A percentile compares a stretch with the other conserved stretches of the same genome.
Conservation (phyloP, 176 grass and related monocot genomes). For the Stipa capillata region DNA sequence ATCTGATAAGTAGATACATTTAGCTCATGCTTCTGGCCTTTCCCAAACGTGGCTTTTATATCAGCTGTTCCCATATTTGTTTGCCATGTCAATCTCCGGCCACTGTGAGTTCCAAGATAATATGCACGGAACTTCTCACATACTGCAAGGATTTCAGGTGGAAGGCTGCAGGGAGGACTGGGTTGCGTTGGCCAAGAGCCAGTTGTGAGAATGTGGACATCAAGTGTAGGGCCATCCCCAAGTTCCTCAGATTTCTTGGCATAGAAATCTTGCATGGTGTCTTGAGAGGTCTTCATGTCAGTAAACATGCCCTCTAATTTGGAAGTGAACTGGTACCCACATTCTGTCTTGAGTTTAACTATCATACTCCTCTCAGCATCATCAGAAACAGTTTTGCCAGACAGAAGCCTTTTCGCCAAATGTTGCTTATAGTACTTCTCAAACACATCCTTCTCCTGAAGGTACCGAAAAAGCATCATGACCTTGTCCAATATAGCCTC, state of each 20-base stretch:
- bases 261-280: constrained; percentile 93
- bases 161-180: constrained; percentile 71
- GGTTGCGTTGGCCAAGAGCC: constrained; percentile 95
- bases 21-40: constrained; percentile 88
- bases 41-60: constrained; percentile 88
- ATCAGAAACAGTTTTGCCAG: constrained; percentile 84
- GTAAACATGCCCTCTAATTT: constrained; percentile 99
- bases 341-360: constrained; percentile 97
- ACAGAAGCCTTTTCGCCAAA: constrained; percentile 81
- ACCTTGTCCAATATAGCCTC: constrained; percentile 90
- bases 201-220: constrained; percentile 93
- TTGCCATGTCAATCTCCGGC: constrained; percentile 93
- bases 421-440: constrained; percentile 98
- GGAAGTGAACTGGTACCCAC: constrained; percentile 95
- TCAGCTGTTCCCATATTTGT: constrained; percentile 98
- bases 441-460: constrained; percentile 98
- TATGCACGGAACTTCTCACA: constrained; percentile 82
- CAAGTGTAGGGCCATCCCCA: constrained; percentile 70
- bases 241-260: constrained; percentile 57
- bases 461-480: constrained; percentile 96
- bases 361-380: constrained; percentile 99
- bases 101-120: constrained; percentile 94
- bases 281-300: constrained; percentile 98
- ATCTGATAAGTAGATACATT: constrained; percentile 99
- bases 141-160: constrained; percentile 69